phyloP scores from a whole-genome alignment of 2,329 filamentous ascomycete genomes.

The Fusarium proliferatum region DNA sequence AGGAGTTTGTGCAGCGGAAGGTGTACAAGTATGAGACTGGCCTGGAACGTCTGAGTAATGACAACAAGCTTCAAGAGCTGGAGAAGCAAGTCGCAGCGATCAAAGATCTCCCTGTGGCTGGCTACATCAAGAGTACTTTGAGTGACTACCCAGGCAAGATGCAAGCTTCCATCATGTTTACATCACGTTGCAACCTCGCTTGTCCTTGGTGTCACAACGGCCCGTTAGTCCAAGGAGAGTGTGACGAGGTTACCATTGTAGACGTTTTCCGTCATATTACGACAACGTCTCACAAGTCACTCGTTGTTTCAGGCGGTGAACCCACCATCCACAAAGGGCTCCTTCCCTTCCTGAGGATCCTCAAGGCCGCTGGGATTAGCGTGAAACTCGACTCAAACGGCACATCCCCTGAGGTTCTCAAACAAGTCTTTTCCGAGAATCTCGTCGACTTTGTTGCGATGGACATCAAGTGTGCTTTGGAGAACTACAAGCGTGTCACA shows the following conservation, averaged over 20 bases:
- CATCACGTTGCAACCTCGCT: constrained; percentile 36
- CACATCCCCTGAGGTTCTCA: constrained; percentile 2
- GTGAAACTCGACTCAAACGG: constrained; percentile 42
- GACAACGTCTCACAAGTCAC: constrained; percentile 29
- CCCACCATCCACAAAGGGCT: constrained; percentile 41
- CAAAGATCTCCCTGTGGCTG: constrained; percentile 30
- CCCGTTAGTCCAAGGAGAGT: constrained; percentile 27
- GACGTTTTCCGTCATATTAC: constrained; percentile 36
- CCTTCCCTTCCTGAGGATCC: constrained; percentile 27
- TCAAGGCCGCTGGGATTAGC: constrained; percentile 18
- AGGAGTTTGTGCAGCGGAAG: constrained; percentile 33
- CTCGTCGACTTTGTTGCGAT: constrained; percentile 39
- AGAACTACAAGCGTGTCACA: constrained; percentile 39
- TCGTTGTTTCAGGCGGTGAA: constrained; percentile 40
- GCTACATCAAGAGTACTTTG: constrained; percentile 36
- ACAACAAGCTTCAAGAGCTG: neutral
- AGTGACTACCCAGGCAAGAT: constrained; percentile 41
- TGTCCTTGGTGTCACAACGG: constrained; percentile 44
- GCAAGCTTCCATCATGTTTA: constrained; percentile 42
- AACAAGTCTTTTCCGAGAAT: constrained; percentile 13
- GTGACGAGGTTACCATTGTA: constrained; percentile 18
- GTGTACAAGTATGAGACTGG: constrained; percentile 26
- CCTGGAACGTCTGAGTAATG: fast-evolving
- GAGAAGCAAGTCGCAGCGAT: constrained; percentile 24
- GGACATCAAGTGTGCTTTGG: constrained; percentile 42